Evolutionary conservation across 805 yeast species (phyloP).

Genomic region (Osmozyma mogii): DNA sequence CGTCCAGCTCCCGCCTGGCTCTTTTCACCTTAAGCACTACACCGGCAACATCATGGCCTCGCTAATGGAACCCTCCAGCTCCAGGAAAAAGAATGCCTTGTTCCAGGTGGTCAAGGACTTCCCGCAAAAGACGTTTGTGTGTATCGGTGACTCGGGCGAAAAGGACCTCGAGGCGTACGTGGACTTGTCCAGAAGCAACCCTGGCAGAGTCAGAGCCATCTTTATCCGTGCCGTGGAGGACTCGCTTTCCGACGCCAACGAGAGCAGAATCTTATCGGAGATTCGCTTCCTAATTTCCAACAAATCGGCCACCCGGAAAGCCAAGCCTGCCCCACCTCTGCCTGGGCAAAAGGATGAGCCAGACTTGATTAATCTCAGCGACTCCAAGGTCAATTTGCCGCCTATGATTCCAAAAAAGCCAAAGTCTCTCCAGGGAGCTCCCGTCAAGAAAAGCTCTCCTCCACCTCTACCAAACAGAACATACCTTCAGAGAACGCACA

Average conservation of each 20-base stretch:
- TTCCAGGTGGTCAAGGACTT: slow-evolving; percentile 61
- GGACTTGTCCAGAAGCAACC: slow-evolving; percentile 54
- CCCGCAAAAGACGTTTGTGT: slow-evolving; percentile 66
- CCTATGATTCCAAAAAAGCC: slow-evolving; percentile 48
- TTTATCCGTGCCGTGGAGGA: slow-evolving; percentile 71
- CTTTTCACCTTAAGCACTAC: slow-evolving; percentile 83
- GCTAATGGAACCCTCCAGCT: slow-evolving; percentile 79
- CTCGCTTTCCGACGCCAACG: slow-evolving; percentile 54
- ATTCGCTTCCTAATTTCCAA: slow-evolving; percentile 16
- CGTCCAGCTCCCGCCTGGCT: slow-evolving; percentile 64
- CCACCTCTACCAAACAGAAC: slow-evolving; percentile 29
- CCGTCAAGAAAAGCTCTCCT: slow-evolving; percentile 14
- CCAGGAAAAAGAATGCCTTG: slow-evolving; percentile 65
- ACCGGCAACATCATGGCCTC: slow-evolving; percentile 75
- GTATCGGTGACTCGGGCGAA: slow-evolving; percentile 95
- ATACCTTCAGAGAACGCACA: slow-evolving; percentile 1
- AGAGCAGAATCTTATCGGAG: slow-evolving; percentile 24
- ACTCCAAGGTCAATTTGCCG: slow-evolving; percentile 16
- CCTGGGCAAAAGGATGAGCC: slow-evolving; percentile 6
- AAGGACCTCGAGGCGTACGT: slow-evolving; percentile 88
- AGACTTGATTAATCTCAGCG: slow-evolving; percentile 34
- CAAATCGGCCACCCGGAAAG: slow-evolving; percentile 6
- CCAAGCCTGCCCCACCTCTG: slow-evolving; percentile 2
- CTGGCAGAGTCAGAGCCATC: slow-evolving; percentile 62
- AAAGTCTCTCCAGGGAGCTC: slow-evolving; percentile 24